These are phyloP conservation scores for Xerocomellus intermedius DNA, from an alignment of 768 basidiomycete species.

Conservation along the genomic window DNA sequence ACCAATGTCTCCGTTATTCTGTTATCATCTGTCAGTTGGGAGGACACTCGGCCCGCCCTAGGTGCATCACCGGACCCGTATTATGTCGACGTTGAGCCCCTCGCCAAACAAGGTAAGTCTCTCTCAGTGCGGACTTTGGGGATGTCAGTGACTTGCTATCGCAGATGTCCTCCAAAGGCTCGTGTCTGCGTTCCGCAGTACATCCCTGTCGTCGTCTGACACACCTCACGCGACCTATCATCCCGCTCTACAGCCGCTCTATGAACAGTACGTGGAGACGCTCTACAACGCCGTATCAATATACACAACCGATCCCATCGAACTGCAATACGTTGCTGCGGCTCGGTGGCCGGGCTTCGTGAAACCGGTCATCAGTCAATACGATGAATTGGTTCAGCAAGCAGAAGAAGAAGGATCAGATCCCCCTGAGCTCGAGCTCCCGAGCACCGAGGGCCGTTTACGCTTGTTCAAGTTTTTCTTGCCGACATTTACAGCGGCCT, in stretches of 20 bases:
- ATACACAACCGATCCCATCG: slow-evolving; percentile 64
- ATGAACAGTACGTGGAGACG: slow-evolving; percentile 58
- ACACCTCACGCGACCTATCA: slow-evolving; percentile 42
- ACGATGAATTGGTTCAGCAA: slow-evolving; percentile 24
- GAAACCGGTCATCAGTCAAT: slow-evolving; percentile 60
- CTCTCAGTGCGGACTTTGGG: not conserved
- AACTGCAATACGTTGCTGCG: slow-evolving; percentile 72
- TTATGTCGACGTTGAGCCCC: slow-evolving; percentile 53
- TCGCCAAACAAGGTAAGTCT: slow-evolving; percentile 55
- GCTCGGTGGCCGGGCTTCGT: slow-evolving; percentile 82
- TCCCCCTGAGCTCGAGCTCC: slow-evolving; percentile 35
- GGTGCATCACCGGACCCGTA: slow-evolving; percentile 76
- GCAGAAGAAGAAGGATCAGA: slow-evolving; percentile 24
- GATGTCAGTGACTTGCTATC: not conserved
- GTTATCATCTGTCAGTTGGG: slow-evolving; percentile 66
- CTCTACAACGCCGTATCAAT: slow-evolving; percentile 61
- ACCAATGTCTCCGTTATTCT: slow-evolving; percentile 61
- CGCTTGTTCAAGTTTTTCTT: slow-evolving; percentile 64
- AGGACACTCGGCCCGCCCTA: slow-evolving; percentile 64
- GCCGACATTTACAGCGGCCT: slow-evolving; percentile 56
- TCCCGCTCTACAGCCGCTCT: slow-evolving; percentile 55
- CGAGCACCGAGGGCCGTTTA: slow-evolving; percentile 59
- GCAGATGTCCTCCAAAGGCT: slow-evolving; percentile 39
- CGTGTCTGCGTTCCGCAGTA: slow-evolving; percentile 36
- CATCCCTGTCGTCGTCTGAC: slow-evolving; percentile 6